These are phyloP conservation scores for Apiotrichum laibachii DNA, from an alignment of 1,284 basidiomycete genomes.

Conservation along the genomic window DNA sequence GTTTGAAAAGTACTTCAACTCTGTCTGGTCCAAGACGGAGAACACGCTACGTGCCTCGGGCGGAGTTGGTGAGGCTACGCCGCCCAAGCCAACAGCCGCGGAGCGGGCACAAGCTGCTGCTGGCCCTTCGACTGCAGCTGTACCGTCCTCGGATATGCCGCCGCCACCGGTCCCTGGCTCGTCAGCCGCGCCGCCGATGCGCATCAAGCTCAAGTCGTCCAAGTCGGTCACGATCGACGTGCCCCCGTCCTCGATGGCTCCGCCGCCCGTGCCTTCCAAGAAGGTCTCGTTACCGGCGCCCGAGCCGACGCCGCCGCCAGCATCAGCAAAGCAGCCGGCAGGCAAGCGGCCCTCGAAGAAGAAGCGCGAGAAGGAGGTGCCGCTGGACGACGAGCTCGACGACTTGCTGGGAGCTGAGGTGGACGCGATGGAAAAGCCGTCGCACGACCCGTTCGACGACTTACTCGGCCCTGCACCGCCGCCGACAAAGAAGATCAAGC, in stretches of 20 bases:
- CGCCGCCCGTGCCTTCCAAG: slow-evolving; percentile 37
- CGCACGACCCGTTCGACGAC: slow-evolving; percentile 28
- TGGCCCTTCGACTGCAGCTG: background rate
- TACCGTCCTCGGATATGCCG: slow-evolving; percentile 15
- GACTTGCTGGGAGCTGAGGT: slow-evolving; percentile 48
- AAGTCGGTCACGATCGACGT: slow-evolving; percentile 31
- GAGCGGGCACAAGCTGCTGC: background rate
- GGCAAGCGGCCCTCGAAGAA: slow-evolving; percentile 9
- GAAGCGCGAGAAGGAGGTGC: slow-evolving; percentile 14
- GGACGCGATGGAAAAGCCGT: slow-evolving; percentile 39
- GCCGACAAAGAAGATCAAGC: slow-evolving; percentile 37
- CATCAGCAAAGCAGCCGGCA: slow-evolving; percentile 28
- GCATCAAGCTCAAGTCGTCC: slow-evolving; percentile 38
- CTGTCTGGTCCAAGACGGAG: slow-evolving; percentile 47
- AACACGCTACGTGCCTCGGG: too few relatives aligned
- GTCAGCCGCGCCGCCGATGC: slow-evolving; percentile 16
- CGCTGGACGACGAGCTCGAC: slow-evolving; percentile 27
- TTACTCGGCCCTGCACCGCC: slow-evolving; percentile 28
- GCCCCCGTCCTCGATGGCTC: slow-evolving; percentile 37
- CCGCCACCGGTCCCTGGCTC: slow-evolving; percentile 17
- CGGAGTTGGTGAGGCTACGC: background rate
- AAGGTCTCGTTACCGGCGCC: slow-evolving; percentile 6
- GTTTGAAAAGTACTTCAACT: slow-evolving; percentile 80
- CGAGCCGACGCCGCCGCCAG: slow-evolving; percentile 44
- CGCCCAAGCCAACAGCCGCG: background rate